Evolutionary conservation across 2,329 filamentous ascomycete species (phyloP).

Genomic region (Phialophora verrucosa): DNA sequence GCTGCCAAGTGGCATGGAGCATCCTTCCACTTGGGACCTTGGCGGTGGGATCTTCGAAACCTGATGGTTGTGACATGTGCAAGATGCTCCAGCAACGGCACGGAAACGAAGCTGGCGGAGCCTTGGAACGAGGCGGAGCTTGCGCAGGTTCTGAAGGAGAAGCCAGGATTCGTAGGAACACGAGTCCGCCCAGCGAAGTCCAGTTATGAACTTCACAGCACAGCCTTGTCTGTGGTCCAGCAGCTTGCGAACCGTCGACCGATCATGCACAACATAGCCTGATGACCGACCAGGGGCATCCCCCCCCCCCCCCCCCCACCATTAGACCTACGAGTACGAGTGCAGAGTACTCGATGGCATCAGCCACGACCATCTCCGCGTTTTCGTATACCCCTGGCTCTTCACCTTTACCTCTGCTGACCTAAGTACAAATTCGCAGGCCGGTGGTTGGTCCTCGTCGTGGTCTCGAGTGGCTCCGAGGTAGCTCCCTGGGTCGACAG

Average conservation of each 20-base stretch:
- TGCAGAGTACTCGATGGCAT: background rate
- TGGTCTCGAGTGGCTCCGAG: background rate
- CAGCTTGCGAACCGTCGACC: background rate
- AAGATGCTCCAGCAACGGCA: background rate
- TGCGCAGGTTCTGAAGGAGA: background rate
- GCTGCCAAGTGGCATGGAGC: background rate
- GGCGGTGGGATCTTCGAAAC: background rate
- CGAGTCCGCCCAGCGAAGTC: background rate
- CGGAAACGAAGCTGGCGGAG: background rate
- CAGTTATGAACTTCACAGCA: background rate
- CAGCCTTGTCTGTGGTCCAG: background rate
- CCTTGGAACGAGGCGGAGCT: background rate
- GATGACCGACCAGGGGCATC: background rate
- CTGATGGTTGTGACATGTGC: background rate
- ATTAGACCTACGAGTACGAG: background rate
- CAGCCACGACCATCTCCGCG: slow-evolving; percentile 10
- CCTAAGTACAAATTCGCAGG: background rate
- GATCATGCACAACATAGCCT: background rate
- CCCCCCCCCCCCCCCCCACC: background rate
- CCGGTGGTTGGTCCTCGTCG: background rate
- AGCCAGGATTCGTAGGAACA: background rate
- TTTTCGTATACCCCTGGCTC: background rate
- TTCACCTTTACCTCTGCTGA: slow-evolving; percentile 2
- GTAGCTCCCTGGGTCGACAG: background rate
- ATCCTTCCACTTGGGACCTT: background rate